Conservation (phyloP, 2,329 filamentous ascomycete species). For the Sporothrix dimorphospora region DNA sequence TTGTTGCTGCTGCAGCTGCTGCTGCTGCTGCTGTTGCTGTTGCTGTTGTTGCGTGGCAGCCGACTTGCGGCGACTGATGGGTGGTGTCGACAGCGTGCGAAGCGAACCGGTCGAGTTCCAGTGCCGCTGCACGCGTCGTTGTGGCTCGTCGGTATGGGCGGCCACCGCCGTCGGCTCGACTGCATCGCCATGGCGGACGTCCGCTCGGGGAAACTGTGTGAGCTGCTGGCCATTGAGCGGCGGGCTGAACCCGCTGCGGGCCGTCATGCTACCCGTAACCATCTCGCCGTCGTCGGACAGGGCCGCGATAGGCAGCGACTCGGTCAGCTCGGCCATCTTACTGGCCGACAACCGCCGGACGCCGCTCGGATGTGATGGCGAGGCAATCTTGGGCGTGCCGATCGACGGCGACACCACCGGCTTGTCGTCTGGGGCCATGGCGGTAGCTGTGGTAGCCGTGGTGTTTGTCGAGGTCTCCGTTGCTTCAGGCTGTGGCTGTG, state of each 20-base stretch:
- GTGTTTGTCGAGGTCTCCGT: no score
- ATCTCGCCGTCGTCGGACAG: slow-evolving; percentile 39
- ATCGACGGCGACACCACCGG: not conserved
- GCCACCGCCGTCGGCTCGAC: not conserved
- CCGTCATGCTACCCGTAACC: not conserved
- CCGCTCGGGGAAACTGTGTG: not conserved
- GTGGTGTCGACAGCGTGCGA: slow-evolving; percentile 57
- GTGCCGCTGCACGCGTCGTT: slow-evolving; percentile 9
- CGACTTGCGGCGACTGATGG: slow-evolving; percentile 47
- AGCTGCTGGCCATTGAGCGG: not conserved
- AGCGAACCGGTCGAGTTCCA: slow-evolving; percentile 25
- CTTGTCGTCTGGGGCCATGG: not conserved
- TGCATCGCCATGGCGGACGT: not conserved
- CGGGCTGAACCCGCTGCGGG: not conserved
- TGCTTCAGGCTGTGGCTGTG: no score
- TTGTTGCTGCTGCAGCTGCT: slow-evolving; percentile 37
- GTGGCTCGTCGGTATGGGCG: not conserved
- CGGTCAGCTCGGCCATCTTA: slow-evolving; percentile 62
- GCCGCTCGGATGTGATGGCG: slow-evolving; percentile 40
- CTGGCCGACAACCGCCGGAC: slow-evolving; percentile 60
- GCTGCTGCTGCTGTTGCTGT: slow-evolving; percentile 33
- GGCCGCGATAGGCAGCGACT: slow-evolving; percentile 60
- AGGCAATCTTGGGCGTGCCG: not conserved
- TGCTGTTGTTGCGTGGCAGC: slow-evolving; percentile 35
- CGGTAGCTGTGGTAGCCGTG: not conserved